These are phyloP conservation scores for Plasmopara halstedii DNA, from an alignment of 352 stramenopile genomes.

Conservation along the genomic window DNA sequence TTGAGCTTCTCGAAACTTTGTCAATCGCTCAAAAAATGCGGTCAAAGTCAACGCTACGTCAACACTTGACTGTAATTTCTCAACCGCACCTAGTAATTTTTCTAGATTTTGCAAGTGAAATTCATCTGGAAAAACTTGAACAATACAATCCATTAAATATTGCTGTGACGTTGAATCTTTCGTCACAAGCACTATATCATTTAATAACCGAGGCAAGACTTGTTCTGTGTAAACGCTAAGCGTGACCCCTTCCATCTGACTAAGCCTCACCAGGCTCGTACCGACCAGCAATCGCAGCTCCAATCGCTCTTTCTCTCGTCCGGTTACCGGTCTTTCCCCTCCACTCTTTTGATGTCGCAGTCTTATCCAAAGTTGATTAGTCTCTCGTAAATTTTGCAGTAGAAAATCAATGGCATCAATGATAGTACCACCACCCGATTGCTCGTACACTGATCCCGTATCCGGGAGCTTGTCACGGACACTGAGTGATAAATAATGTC, in stretches of 20 bases:
- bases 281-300: constrained; percentile 96
- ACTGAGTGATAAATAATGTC: constrained; percentile 91
- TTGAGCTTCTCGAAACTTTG: constrained; percentile 75
- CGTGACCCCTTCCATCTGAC: constrained; percentile 93
- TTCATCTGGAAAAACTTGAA: constrained; percentile 97
- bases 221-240: constrained; percentile 82
- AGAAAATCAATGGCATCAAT: constrained; percentile 95
- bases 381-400: constrained; percentile 96
- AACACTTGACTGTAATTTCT: constrained; percentile 86
- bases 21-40: constrained; percentile 91
- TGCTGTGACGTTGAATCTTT: constrained; percentile 95
- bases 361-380: constrained; percentile 98
- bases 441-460: constrained; percentile 57
- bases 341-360: constrained; percentile 89
- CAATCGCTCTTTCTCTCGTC: constrained; percentile 79
- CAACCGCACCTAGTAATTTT: constrained; percentile 80
- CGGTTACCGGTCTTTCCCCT: constrained; percentile 7
- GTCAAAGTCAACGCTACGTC: constrained; percentile 89
- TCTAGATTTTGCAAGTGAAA: constrained; percentile 96
- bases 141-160: constrained; percentile 98
- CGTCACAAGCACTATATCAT: constrained; percentile 90
- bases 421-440: constrained; percentile 51
- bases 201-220: constrained; percentile 87
- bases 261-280: constrained; percentile 96
- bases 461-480: constrained; percentile 95